Evolutionary conservation across 163 green algal species (phyloP), one percentile per base, ranked within the genome.

Genomic region (Scenedesmus sp.): DNA sequence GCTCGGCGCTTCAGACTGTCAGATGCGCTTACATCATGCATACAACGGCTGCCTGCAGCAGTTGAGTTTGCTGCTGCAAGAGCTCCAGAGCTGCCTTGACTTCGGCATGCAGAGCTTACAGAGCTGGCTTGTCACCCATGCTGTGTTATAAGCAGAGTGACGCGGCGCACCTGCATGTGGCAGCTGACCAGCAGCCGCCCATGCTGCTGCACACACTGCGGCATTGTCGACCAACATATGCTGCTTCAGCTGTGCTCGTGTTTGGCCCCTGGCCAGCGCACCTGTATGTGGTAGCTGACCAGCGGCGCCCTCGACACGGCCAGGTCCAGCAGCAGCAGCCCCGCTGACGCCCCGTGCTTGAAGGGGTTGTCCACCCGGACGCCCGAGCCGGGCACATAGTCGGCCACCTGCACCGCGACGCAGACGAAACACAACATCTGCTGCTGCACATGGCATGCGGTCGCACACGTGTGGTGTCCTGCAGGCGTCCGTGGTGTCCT

Each of bases 271-370:
- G 0, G 6, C n/a, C n/a, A n/a, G n/a, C 59, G 13, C 3, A 88
- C 92, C 92, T 93, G 89, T 82, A 91, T 83, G 46, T 94, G 92
- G 73, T 93, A 93, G 46, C 85, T 92, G 37, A 92, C 73, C 43
- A 94, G 80, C 5, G 89, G 92, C 15, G 79, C 37, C 0, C 86
- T 20, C 0, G 86, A 92, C 33, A 93, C 33, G 6, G 68, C 33
- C n/a, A 92, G 24, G 37, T 94, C 92, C 68, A 90, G 18, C 73
- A 94, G 81, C 44, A 93, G 70, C 59, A 94, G 33, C 22, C 61
- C 30, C 20, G 90, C 85, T 43, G 90, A 91, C 2, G 85, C 73
- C 43, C 92, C 92, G 59, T 94, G 92, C 86, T 94, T 94, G 53
- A 94, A 61, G 3, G 90, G 43, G 44, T 94, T 93, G 46, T 93